Conservation (phyloP, 129 eudicot genomes). For the Artemisia annua region DNA sequence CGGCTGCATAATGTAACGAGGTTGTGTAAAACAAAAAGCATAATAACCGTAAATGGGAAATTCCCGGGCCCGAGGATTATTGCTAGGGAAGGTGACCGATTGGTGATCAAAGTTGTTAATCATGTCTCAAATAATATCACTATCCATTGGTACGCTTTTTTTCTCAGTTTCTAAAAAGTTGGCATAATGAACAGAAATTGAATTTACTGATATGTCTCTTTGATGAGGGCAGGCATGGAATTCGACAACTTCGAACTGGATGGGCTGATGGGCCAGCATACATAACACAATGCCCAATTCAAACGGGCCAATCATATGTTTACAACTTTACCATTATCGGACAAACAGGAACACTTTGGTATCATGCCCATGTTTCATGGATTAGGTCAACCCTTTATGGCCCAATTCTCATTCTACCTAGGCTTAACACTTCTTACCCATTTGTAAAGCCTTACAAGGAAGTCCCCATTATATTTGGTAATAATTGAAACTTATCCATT, state of each 20-base stretch:
- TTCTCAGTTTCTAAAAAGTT: neutral
- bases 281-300: constrained; percentile 58
- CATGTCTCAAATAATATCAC: constrained; percentile 56
- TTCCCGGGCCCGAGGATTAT: constrained; percentile 65
- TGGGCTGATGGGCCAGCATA: constrained; percentile 61
- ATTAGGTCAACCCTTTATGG: constrained; percentile 52
- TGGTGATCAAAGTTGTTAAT: constrained; percentile 57
- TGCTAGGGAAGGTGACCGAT: constrained; percentile 66
- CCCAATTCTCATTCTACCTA: constrained; percentile 49
- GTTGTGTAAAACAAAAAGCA: constrained; percentile 58
- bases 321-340: constrained; percentile 56
- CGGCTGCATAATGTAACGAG: constrained; percentile 61
- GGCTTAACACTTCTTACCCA: constrained; percentile 41
- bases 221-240: constrained; percentile 50
- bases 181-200: neutral
- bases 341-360: constrained; percentile 53
- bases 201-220: neutral
- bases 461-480: constrained; percentile 52
- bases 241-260: constrained; percentile 49
- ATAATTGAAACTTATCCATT: neutral
- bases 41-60: constrained; percentile 63
- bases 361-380: constrained; percentile 56
- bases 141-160: constrained; percentile 53
- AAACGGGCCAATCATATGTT: constrained; percentile 43
- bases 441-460: constrained; percentile 50